Percentiles rank a stretch among this genome's conserved stretches.
Conservation (phyloP, 768 basidiomycete species). For the Crucibulum laeve region DNA sequence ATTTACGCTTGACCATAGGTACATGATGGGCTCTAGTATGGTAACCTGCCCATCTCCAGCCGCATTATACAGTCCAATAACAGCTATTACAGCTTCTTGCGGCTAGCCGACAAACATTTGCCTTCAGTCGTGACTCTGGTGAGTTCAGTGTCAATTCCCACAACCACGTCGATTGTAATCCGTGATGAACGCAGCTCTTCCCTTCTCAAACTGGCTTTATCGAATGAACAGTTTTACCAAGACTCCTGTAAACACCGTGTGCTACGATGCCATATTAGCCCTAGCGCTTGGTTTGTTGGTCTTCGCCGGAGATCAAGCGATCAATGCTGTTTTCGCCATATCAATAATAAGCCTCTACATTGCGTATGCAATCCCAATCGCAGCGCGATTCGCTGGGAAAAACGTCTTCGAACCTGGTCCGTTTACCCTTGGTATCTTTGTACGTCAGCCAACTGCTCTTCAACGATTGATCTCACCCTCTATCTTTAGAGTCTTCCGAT, state of each 20-base stretch:
- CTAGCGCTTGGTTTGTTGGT: constrained; percentile 51
- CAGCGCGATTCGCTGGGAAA: constrained; percentile 40
- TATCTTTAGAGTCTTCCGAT: constrained; percentile 51
- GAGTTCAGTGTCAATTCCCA: too few relatives aligned
- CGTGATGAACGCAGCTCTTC: constrained; percentile 35
- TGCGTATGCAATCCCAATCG: constrained; percentile 53
- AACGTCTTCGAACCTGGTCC: constrained; percentile 54
- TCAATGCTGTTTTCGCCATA: constrained; percentile 54
- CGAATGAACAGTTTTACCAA: constrained; percentile 49
- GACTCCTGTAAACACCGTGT: constrained; percentile 61
- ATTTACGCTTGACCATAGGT: constrained; percentile 21
- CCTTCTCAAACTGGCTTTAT: constrained; percentile 58
- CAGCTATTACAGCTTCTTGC: constrained; percentile 27
- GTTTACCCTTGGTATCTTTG: constrained; percentile 41
- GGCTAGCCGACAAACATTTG: constrained; percentile 57
- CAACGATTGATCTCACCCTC: background rate
- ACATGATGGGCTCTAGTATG: constrained; percentile 59
- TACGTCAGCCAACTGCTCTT: constrained; percentile 15
- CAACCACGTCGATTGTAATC: background rate
- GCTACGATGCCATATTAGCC: constrained; percentile 42
- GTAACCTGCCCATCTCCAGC: constrained; percentile 17
- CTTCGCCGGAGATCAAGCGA: constrained; percentile 56
- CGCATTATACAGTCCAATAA: background rate
- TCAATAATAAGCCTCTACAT: constrained; percentile 40
- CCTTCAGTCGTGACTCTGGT: constrained; percentile 64